Evolutionary conservation across 768 basidiomycete species (phyloP), one percentile per base, ranked within the genome.

Genomic region (Kwoniella sp.): DNA sequence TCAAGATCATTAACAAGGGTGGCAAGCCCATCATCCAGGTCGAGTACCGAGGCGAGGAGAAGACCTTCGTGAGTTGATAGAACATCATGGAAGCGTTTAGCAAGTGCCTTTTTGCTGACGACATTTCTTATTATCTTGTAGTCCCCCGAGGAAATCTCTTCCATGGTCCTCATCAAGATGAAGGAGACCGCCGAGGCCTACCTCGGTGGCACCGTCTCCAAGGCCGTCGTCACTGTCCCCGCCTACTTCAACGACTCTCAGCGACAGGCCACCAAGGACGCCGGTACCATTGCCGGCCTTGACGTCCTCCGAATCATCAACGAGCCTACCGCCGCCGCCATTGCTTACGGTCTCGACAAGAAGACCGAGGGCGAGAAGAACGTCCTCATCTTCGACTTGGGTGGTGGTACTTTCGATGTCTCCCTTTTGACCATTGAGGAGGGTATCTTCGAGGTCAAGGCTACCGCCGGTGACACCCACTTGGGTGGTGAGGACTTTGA

Each of bases 211-310:
- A 90, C 91, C 82, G 93, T 98, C 80, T 93, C 93, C 66, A 92
- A 98, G 82, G 94, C 95, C 65, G 94, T 98, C 55, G 92, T 98
- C 80, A 97, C 95, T 55, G 95, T 98, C 81, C 95, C 95, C 53
- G 94, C 94, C 61, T 96, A 94, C 86, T 96, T 95, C 88, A 97
- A 98, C 82, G 94, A 97, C 84, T 93, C 95, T 76, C 95, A 98
- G 83, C 92, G 94, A 80, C 95, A 97, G 82, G 95, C 95, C 17
- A 97, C 95, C 83, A 98, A 97, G 84, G 95, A 98, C 77, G 92
- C 95, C 65, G 93, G 93, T 76, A 89, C 89, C 45, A 96, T 97
- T 76, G 90, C 94, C 47, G 94, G 93, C 80, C 89, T 97, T 60
- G 87, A 90, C 74, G 91, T 96, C 65, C 90, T 97, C 80, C 92